These are phyloP conservation scores for Camellia oleifera DNA, from an alignment of 179 eudicot genomes.

Conservation along the genomic window DNA sequence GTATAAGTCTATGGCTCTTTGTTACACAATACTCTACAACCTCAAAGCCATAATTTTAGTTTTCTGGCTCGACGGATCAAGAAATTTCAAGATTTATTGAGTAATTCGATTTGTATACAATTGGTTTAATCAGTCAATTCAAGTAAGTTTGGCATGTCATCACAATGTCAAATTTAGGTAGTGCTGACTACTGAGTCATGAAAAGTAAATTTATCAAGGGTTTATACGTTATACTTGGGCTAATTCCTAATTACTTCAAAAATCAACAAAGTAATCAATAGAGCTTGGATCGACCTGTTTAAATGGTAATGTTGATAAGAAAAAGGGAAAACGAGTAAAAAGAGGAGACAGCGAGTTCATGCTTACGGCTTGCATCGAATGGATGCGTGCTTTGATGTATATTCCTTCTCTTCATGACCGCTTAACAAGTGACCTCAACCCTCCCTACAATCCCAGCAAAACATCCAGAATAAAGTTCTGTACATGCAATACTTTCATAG, in stretches of 20 bases:
- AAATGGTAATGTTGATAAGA: background rate
- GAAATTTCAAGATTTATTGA: background rate
- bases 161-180: background rate
- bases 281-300: background rate
- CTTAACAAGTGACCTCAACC: conserved; percentile 7
- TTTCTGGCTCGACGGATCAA: background rate
- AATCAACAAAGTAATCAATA: background rate
- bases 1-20: background rate
- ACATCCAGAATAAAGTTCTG: background rate
- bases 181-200: background rate
- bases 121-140: background rate
- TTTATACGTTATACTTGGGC: too few species aligned
- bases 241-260: background rate
- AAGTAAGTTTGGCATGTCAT: background rate
- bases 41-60: background rate
- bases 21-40: background rate
- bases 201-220: too few species aligned
- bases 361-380: conserved; percentile 43
- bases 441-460: background rate
- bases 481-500: conserved; percentile 8
- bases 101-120: background rate
- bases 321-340: background rate
- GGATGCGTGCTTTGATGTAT: conserved; percentile 44
- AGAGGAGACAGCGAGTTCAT: background rate
- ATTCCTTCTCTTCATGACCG: conserved; percentile 37